Base-by-base conservation (phyloP, 345 rosid genomes). In the Xanthoceras sorbifolium region DNA sequence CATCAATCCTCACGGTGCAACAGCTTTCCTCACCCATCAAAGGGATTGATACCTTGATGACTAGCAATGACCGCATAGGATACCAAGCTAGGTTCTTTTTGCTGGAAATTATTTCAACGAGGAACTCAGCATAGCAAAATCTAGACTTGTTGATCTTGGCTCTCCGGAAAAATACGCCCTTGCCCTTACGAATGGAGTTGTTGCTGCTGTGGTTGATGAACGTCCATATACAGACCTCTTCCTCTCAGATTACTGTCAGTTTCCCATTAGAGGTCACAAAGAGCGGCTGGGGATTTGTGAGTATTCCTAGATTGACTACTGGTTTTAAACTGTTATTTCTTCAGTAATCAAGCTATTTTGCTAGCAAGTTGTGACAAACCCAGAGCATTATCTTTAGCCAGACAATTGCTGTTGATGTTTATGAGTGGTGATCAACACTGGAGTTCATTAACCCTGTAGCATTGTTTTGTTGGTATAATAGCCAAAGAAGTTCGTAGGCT, bases 271-370 rank as follows among this genome's bases (percentile, higher is more conserved):
- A 87, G 98, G 97, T 55, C 84, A 92, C 97, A 57, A 91, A 87
- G 79, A 80, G 91, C 14, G 94, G 93, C 23, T 91, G 97, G 98
- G 98, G 98, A 66, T 94, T 92, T 84, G 98, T 94, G 62, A 94
- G 98, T 91, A 82, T 76, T 82, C 65, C 40, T 63, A 36, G 31
- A 69, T 75, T 26, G 11, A 26, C 60, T 18, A 34, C 2, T 57
- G 15, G 38, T 60, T 64, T 60, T 29, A 67, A 29, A n/a, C n/a
- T 20, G 42, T 72, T n/a, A 26, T 79, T 38, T 31, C 12, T 71
- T 1, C 64, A 23, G 48, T 61, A 11, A 14, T 60, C 17, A 14
- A 61, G 9, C 34, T 31, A 26, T 22, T 75, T 74, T 57, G 36
- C 46, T 50, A 4, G 40, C 0, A 12, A 26, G 3, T 61, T 61